These are phyloP conservation scores for Phytophthora colocasiae DNA, from an alignment of 352 stramenopile genomes.

Conservation along the genomic window DNA sequence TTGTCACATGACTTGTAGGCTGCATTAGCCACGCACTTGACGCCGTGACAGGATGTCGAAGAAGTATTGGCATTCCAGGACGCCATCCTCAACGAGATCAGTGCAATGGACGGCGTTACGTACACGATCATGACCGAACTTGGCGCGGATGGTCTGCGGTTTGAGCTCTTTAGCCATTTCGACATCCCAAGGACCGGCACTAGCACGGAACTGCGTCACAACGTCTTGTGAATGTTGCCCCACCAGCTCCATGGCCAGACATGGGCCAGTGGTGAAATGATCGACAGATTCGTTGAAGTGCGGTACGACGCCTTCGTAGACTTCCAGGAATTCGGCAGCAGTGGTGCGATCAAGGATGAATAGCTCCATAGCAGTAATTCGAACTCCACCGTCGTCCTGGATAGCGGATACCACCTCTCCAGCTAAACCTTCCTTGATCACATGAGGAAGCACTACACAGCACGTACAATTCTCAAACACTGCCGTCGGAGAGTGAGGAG, in stretches of 20 bases:
- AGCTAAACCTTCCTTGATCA: conserved; percentile 85
- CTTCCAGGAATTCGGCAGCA: conserved; percentile 92
- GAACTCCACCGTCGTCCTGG: conserved; percentile 61
- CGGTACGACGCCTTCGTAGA: conserved; percentile 92
- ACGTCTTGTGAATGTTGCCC: conserved; percentile 62
- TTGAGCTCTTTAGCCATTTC: conserved; percentile 94
- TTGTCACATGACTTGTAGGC: no score
- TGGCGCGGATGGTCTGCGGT: conserved; percentile 88
- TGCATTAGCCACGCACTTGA: conserved; percentile 39
- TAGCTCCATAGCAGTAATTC: conserved; percentile 88
- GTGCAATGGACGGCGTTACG: conserved; percentile 95
- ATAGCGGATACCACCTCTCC: conserved; percentile 90
- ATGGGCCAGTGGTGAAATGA: conserved; percentile 89
- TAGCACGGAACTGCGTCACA: conserved; percentile 79
- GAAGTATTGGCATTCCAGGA: conserved; percentile 93
- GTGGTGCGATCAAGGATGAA: conserved; percentile 90
- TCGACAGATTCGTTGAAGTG: conserved; percentile 92
- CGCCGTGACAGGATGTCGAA: conserved; percentile 92
- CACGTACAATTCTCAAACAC: conserved; percentile 92
- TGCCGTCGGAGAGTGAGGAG: conserved; percentile 61
- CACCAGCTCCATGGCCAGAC: conserved; percentile 91
- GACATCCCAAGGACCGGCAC: conserved; percentile 91
- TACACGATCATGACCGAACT: conserved; percentile 89
- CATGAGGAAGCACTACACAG: conserved; percentile 93
- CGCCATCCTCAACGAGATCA: conserved; percentile 91